Evolutionary conservation across 2,329 filamentous ascomycete genomes (phyloP), one percentile per base, ranked within the genome.

Genomic region (Trichoderma afroharzianum): DNA sequence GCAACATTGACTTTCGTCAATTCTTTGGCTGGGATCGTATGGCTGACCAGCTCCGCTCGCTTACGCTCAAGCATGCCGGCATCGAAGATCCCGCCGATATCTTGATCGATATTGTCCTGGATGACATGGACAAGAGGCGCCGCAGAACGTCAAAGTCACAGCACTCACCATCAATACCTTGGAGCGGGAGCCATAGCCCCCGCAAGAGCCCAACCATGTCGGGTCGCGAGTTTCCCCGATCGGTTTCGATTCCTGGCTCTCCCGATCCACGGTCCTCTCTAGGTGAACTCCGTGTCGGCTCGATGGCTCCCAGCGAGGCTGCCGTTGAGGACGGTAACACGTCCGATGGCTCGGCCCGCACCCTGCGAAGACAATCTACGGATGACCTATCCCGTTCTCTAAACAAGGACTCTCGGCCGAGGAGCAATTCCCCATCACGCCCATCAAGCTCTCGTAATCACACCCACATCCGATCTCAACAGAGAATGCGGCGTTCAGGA

Each of bases 21-120:
- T 98, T 98, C 83, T 97, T 94, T 82, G 96, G 96, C 71, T 99
- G 96, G 96, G 95, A 99, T 80, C 90, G 93, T 72, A 83, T 98
- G 70, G 93, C 96, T 9, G 96, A 99, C 79, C 95, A 98, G 80
- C 84, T 99, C 74, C 91, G 94, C 72, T 97, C 94, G 73, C 85
- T 99, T 74, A 96, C 93, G 3, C 85, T 99, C 74, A 97, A 94
- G 83, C 90, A 94, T 76, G 95, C 93, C 70, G 90, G 91, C 74
- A 87, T 99, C 58, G 94, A 98, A 74, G 95, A 99, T 78, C 94
- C 94, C 4, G 91, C 92, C 21, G 96, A 98, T 79, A 88, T 99
- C 50, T 85, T 98, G 62, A 93, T 96, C 74, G 92, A 97, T 76
- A 97, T 99, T 76, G 95, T 99, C 30, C 83, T 99, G 73, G 96